A percentile compares a stretch with the other conserved stretches of the same genome.
These are phyloP conservation scores for Silene uniflora DNA, from an alignment of 148 eudicot species.

Conservation along the genomic window DNA sequence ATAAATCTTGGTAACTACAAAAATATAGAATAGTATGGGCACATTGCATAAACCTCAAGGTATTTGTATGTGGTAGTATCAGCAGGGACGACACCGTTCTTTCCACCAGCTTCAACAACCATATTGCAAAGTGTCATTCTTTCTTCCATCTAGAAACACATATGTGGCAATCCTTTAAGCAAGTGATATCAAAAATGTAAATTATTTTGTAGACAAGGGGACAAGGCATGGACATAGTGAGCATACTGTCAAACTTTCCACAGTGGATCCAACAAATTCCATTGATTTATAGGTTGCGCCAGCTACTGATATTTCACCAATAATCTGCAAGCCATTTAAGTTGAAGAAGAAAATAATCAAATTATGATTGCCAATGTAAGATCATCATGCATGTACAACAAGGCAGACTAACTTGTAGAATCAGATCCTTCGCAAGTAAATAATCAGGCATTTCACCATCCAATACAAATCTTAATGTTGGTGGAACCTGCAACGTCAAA, in stretches of 20 bases:
- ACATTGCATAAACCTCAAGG: conserved; percentile 61
- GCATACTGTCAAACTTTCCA: conserved; percentile 65
- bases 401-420: conserved; percentile 60
- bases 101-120: conserved; percentile 99
- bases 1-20: too few relatives aligned
- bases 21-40: neutral
- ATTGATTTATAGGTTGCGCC: conserved; percentile 97
- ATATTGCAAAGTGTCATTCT: conserved; percentile 99
- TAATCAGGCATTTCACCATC: conserved; percentile 98
- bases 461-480: conserved; percentile 87
- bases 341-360: neutral
- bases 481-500: conserved; percentile 60
- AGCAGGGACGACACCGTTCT: conserved; percentile 93
- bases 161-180: neutral
- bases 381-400: neutral
- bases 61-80: conserved; percentile 82
- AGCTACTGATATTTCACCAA: conserved; percentile 95
- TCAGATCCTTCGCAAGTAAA: conserved; percentile 93
- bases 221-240: neutral
- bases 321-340: conserved; percentile 49
- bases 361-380: neutral
- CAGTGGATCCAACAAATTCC: conserved; percentile 94
- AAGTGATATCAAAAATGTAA: neutral
- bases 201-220: neutral
- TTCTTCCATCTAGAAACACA: conserved; percentile 79